Base-by-base conservation (phyloP, 2,329 filamentous ascomycete species). In the Penicillium verrucosum region DNA sequence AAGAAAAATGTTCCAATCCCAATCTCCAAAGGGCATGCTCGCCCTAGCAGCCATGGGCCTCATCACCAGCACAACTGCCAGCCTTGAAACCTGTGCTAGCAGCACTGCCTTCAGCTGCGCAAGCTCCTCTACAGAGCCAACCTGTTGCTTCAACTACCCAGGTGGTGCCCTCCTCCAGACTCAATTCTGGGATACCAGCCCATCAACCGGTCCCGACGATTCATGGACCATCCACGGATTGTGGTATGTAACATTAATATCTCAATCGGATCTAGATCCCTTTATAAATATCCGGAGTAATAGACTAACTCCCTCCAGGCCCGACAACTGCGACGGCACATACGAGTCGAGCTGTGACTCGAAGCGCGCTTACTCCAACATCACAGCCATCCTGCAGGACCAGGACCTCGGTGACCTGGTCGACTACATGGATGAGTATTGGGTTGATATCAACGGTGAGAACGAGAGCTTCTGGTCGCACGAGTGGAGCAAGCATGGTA, bases 401-500 rank as follows among this genome's bases (percentile, higher is more conserved):
- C 80, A 80, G 55, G 80, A 78, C 58, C 75, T 76, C 55, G 73
- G 72, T 25, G 78, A 82, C 27, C 75, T 84, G 10, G 75, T 87
- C 5, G 65, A 70, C 43, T 83, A 82, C 68, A 86, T 87, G 84
- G 71, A 80, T 37, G 81, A 76, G 1, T 86, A 85, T 73, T 86
- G 84, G 84, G 80, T 82, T 63, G 79, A 81, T 65, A 78, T 83
- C 68, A 61, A 78, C 38, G 82, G 81, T 41, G 69, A 80, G 30
- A 79, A 82, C 62, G 81, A 85, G 64, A 73, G 67, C 29, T 82
- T 90, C 65, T 90, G 87, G 87, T 79, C 83, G 64, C 85, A 89
- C 72, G 87, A 90, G 68, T 90, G 85, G 82, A 79, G 81, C 70
- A 89, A 88, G 71, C 87, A 90, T 70, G 88, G 70, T 32, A 89